Conservation (phyloP, 441 rosid genomes). For the Metrosideros polymorpha region DNA sequence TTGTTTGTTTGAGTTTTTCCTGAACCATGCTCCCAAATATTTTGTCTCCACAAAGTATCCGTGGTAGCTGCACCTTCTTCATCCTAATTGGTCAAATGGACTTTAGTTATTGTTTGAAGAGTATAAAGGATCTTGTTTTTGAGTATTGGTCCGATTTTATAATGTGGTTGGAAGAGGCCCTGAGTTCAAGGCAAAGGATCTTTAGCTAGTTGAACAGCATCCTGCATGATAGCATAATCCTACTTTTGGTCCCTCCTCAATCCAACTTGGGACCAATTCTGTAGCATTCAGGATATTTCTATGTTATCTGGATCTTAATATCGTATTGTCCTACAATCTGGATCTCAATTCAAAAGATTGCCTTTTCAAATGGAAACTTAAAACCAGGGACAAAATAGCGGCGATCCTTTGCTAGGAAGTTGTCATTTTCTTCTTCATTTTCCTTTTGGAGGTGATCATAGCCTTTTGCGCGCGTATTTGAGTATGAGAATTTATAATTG, state of each 20-base stretch:
- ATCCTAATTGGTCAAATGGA: not conserved
- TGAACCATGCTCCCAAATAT: not conserved
- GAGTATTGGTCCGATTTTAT: not conserved
- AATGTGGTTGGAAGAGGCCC: not conserved
- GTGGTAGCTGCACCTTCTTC: not conserved
- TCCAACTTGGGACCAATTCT: not conserved
- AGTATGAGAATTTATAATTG: not conserved
- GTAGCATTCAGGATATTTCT: not conserved
- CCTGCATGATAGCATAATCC: not conserved
- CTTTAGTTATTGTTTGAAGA: not conserved
- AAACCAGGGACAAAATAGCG: not conserved
- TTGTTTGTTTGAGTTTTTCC: not conserved
- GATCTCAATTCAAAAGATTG: not conserved
- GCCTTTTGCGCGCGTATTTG: not conserved
- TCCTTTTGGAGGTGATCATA: not conserved
- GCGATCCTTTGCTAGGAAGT: not conserved
- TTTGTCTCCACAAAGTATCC: not conserved
- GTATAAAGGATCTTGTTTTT: not conserved
- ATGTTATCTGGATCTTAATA: not conserved
- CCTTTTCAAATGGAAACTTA: not conserved
- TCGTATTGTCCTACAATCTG: not conserved
- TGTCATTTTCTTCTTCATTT: not conserved
- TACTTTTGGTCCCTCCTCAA: not conserved
- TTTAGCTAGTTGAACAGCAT: not conserved
- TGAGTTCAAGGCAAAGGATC: not conserved